phyloP scores from a whole-genome alignment of 805 yeast genomes.

The Yarrowia sp. region DNA sequence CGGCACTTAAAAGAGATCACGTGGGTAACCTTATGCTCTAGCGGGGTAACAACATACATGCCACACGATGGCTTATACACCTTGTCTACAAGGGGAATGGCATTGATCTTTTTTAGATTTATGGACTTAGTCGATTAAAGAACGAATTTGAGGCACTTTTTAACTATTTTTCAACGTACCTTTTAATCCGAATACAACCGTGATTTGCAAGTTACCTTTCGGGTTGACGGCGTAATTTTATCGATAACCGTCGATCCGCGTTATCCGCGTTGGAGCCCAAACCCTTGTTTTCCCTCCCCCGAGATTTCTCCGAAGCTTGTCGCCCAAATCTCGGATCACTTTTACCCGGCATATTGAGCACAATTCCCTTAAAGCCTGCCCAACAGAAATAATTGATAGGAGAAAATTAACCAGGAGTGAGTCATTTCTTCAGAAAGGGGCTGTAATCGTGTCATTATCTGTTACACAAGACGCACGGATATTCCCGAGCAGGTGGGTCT shows the following conservation, averaged over 20 bases:
- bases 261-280: conserved; percentile 9
- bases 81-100: not conserved
- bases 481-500: too few relatives aligned
- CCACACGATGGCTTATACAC: not conserved
- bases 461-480: not conserved
- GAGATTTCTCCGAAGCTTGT: conserved; percentile 31
- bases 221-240: not conserved
- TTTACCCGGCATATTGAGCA: conserved; percentile 19
- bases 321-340: conserved; percentile 18
- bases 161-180: not conserved
- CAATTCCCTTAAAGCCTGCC: conserved; percentile 22
- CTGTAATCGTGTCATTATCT: not conserved
- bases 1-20: not conserved
- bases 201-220: too few relatives aligned
- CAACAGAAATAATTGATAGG: not conserved
- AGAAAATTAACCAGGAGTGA: conserved; percentile 5
- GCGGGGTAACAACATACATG: conserved; percentile 3
- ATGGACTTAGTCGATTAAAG: conserved; percentile 3
- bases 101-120: not conserved
- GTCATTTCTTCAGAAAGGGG: conserved; percentile 1
- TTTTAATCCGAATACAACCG: not conserved
- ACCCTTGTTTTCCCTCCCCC: conserved; percentile 12
- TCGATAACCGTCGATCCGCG: conserved; percentile 23
- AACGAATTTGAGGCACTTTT: not conserved
- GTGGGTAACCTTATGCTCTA: not conserved